Evolutionary conservation across 805 yeast genomes (phyloP).

Genomic region (Kluyveromyces siamensis): DNA sequence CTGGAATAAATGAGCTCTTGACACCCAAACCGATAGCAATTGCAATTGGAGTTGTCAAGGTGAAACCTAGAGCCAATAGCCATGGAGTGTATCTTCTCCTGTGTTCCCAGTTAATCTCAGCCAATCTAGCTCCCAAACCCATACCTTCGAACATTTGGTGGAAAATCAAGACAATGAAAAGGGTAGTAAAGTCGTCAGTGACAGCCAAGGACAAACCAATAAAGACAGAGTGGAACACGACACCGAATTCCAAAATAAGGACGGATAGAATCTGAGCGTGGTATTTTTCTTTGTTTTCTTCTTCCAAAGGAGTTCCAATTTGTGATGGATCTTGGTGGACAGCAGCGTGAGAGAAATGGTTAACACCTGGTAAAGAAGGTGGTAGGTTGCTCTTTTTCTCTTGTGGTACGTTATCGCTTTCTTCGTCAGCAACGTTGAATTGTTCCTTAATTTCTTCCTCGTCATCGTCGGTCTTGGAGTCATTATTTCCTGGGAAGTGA

Average conservation of each 20-base stretch:
- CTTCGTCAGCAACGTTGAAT: conserved; percentile 10
- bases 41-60: conserved; percentile 62
- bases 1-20: conserved; percentile 50
- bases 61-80: conserved; percentile 41
- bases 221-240: conserved; percentile 75
- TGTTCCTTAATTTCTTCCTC: conserved; percentile 6
- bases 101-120: conserved; percentile 45
- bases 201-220: conserved; percentile 73
- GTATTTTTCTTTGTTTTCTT: conserved; percentile 35
- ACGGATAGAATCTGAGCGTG: conserved; percentile 47
- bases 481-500: conserved; percentile 5
- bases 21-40: conserved; percentile 75
- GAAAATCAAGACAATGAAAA: conserved; percentile 61
- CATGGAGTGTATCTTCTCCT: conserved; percentile 44
- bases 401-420: conserved; percentile 4
- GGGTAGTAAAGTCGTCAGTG: conserved; percentile 59
- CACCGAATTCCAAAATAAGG: conserved; percentile 66
- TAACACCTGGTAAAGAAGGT: conserved; percentile 19
- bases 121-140: conserved; percentile 73
- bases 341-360: conserved; percentile 37
- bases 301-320: conserved; percentile 7
- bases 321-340: conserved; percentile 37
- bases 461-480: conserved; percentile 8
- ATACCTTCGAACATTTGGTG: conserved; percentile 84
- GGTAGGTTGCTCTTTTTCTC: not conserved